Percentiles rank a stretch among this genome's conserved stretches.
Evolutionary conservation across 1,139 yeast genomes (phyloP).

Genomic region (Pichia sp.): DNA sequence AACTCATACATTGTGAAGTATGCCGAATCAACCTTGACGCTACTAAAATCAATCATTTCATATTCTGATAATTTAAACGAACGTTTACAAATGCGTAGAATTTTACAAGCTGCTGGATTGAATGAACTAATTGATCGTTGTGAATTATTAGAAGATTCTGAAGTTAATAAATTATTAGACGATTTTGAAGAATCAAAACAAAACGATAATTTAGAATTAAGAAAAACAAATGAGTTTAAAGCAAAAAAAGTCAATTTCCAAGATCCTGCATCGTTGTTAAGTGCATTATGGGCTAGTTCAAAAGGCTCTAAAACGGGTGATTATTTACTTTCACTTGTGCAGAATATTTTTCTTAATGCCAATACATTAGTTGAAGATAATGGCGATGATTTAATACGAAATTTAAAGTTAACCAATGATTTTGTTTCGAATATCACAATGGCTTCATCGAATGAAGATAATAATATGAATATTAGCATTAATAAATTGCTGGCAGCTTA

Average conservation of each 20-base stretch:
- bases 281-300: constrained; percentile 63
- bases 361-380: constrained; percentile 44
- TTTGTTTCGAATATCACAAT: constrained; percentile 73
- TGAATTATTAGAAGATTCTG: constrained; percentile 55
- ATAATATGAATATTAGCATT: constrained; percentile 78
- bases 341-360: constrained; percentile 70
- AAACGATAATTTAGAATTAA: constrained; percentile 62
- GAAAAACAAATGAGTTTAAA: constrained; percentile 47
- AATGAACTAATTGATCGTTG: constrained; percentile 56
- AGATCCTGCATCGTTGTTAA: constrained; percentile 69
- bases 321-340: constrained; percentile 69
- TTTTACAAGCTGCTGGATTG: constrained; percentile 71
- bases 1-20: constrained; percentile 78
- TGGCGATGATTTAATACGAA: constrained; percentile 48
- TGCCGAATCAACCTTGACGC: constrained; percentile 67
- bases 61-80: constrained; percentile 60
- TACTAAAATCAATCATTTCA: constrained; percentile 65
- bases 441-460: constrained; percentile 55
- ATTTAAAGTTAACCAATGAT: constrained; percentile 75
- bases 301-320: constrained; percentile 69
- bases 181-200: constrained; percentile 61
- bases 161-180: constrained; percentile 58
- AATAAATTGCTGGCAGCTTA: constrained; percentile 72
- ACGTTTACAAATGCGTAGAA: constrained; percentile 70
- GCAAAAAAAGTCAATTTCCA: constrained; percentile 59